Conservation (phyloP, 306 rosid species). For the Casuarina cunninghamiana region DNA sequence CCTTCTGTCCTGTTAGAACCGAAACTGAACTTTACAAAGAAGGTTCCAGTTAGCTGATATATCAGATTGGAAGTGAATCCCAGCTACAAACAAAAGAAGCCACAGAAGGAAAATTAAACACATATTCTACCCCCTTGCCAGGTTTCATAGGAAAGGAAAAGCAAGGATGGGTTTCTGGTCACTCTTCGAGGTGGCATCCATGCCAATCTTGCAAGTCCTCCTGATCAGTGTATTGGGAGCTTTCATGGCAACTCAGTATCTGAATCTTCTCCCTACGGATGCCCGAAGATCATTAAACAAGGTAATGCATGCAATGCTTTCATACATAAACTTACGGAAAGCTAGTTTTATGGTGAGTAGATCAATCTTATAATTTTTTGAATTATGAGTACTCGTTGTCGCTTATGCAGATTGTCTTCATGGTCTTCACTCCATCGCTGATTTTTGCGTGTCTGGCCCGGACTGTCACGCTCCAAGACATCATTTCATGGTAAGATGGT, state of each 20-base stretch:
- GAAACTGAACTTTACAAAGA: not conserved
- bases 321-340: not conserved
- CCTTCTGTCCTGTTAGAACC: constrained; percentile 21
- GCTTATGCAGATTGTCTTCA: constrained; percentile 72
- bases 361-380: not conserved
- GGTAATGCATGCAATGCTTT: constrained; percentile 34
- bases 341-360: not conserved
- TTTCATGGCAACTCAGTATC: constrained; percentile 57
- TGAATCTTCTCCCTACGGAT: constrained; percentile 56
- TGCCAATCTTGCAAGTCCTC: constrained; percentile 78
- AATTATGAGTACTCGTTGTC: not conserved
- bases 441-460: constrained; percentile 69
- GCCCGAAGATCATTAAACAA: constrained; percentile 67
- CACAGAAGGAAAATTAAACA: not conserved
- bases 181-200: constrained; percentile 63
- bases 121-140: not conserved
- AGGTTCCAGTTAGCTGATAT: not conserved
- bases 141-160: not conserved
- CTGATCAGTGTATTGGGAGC: constrained; percentile 75
- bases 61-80: not conserved
- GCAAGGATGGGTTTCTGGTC: constrained; percentile 61
- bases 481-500: constrained; percentile 68
- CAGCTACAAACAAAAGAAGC: not conserved
- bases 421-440: constrained; percentile 79
- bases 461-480: constrained; percentile 73